These are phyloP conservation scores for Mucor velutinosus DNA, from an alignment of 371 early-diverging fungal species.

Conservation along the genomic window DNA sequence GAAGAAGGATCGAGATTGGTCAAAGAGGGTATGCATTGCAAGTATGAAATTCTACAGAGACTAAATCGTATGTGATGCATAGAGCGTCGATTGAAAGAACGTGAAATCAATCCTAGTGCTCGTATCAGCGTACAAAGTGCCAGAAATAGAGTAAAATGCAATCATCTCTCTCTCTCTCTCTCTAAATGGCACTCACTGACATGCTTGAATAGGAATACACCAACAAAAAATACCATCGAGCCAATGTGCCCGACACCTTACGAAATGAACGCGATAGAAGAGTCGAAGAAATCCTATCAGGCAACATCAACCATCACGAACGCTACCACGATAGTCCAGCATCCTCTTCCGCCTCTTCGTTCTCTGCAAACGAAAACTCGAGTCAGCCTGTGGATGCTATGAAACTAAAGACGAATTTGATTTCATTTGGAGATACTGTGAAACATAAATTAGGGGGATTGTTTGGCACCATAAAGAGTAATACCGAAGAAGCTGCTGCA, in stretches of 20 bases:
- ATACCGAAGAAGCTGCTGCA: not conserved
- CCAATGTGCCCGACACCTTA: constrained; percentile 18
- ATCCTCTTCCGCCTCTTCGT: constrained; percentile 9
- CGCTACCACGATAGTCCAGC: constrained; percentile 7
- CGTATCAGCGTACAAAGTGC: constrained; percentile 17
- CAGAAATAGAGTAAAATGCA: constrained; percentile 23
- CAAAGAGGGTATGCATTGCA: constrained; percentile 32
- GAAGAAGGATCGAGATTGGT: constrained; percentile 53
- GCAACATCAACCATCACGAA: constrained; percentile 3
- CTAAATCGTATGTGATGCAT: not conserved
- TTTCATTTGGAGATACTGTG: constrained; percentile 32
- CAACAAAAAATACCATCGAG: constrained; percentile 38
- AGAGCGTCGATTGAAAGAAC: constrained; percentile 37
- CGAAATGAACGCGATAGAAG: constrained; percentile 40
- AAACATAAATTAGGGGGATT: constrained; percentile 32
- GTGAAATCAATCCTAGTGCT: constrained; percentile 29
- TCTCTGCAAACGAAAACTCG: not conserved
- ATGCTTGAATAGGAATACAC: constrained; percentile 5
- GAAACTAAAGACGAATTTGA: constrained; percentile 16
- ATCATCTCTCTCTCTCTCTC: not conserved
- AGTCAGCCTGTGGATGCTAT: constrained; percentile 2
- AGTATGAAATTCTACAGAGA: not conserved
- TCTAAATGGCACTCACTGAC: not conserved
- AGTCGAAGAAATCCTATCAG: constrained; percentile 44
- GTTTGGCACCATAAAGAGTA: constrained; percentile 20